Evolutionary conservation across 1,139 yeast species (phyloP).

Genomic region (Saccharomyces hybrid): DNA sequence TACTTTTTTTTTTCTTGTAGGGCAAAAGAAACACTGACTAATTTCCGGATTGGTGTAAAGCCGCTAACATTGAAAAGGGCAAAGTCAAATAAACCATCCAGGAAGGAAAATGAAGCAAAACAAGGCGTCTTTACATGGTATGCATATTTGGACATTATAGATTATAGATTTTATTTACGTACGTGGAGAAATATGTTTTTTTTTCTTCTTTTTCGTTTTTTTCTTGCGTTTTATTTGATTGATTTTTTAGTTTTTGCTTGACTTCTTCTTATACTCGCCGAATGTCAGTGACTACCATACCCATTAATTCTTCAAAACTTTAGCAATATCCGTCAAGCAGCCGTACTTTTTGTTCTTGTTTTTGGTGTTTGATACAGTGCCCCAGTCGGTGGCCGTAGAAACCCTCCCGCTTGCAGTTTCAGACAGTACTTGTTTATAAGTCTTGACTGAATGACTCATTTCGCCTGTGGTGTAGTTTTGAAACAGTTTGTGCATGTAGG

Average conservation of each 20-base stretch:
- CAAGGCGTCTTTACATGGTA: background rate
- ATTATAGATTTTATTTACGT: background rate
- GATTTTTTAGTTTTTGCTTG: background rate
- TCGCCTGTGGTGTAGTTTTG: slow-evolving; percentile 9
- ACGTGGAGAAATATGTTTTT: background rate
- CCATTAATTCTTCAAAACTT: slow-evolving; percentile 15
- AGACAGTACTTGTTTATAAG: slow-evolving; percentile 1
- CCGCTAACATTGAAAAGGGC: background rate
- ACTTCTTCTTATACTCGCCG: background rate
- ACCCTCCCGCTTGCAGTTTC: slow-evolving; percentile 3
- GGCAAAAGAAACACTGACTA: background rate
- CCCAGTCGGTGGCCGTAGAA: slow-evolving; percentile 24
- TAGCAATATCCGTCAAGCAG: slow-evolving; percentile 24
- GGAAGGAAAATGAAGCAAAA: background rate
- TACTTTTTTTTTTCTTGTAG: background rate
- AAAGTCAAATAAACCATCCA: background rate
- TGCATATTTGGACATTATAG: background rate
- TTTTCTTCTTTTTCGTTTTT: background rate
- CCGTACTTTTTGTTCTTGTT: slow-evolving; percentile 27
- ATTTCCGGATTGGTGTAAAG: background rate
- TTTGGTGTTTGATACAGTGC: slow-evolving; percentile 22
- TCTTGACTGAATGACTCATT: slow-evolving; percentile 2
- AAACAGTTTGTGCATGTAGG: slow-evolving; percentile 19
- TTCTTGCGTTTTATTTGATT: background rate
- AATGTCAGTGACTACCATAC: background rate